These are phyloP conservation scores for Sphaerulina vaccinii DNA, from an alignment of 2,329 filamentous ascomycete genomes.

Conservation along the genomic window DNA sequence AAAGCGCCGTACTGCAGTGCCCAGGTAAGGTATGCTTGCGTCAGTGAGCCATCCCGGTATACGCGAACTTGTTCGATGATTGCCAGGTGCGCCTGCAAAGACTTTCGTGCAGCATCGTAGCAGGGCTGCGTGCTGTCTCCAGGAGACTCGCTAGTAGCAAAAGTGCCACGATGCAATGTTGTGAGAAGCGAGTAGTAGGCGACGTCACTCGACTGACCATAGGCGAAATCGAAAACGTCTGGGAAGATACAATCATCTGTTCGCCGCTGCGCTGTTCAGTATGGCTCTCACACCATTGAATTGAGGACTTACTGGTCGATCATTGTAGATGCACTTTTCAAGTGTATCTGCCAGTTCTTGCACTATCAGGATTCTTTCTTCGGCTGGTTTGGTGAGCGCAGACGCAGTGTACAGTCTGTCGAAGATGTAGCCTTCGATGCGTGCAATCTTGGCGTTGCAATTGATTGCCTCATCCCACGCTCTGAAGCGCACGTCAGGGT, in stretches of 20 bases:
- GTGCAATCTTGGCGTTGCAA: not conserved
- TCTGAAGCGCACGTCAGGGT: slow-evolving; percentile 1
- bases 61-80: slow-evolving; percentile 9
- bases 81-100: slow-evolving; percentile 12
- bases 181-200: slow-evolving; percentile 17
- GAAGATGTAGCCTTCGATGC: slow-evolving; percentile 16
- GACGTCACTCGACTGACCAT: slow-evolving; percentile 4
- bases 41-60: slow-evolving; percentile 8
- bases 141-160: slow-evolving; percentile 6
- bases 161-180: slow-evolving; percentile 15
- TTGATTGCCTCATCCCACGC: slow-evolving; percentile 13
- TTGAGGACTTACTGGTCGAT: not conserved
- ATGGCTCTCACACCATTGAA: not conserved
- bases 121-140: slow-evolving; percentile 16
- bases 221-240: slow-evolving; percentile 12
- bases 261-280: not conserved
- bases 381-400: slow-evolving; percentile 9
- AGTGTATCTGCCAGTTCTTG: slow-evolving; percentile 7
- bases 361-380: slow-evolving; percentile 13
- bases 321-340: slow-evolving; percentile 1
- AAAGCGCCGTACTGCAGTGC: slow-evolving; percentile 15
- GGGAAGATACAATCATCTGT: slow-evolving; percentile 5
- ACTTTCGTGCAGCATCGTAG: slow-evolving; percentile 17
- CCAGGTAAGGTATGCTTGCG: slow-evolving; percentile 16
- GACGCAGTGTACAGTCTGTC: slow-evolving; percentile 15